Conservation (phyloP, 2,329 filamentous ascomycete genomes). For the Blastomyces silverae region DNA sequence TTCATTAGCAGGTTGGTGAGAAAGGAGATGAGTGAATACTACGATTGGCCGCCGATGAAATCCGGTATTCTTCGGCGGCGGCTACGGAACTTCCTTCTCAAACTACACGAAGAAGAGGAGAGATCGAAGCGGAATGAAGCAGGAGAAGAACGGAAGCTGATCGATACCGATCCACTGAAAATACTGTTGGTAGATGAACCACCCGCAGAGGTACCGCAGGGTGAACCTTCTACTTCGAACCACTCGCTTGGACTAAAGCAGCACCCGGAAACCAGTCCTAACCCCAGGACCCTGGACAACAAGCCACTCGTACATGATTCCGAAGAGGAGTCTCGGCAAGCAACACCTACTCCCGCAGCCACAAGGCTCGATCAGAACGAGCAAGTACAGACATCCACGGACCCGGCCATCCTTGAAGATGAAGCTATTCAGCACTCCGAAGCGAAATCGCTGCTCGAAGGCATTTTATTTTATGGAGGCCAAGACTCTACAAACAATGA, state of each 20-base stretch:
- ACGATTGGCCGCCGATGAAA: conserved; percentile 50
- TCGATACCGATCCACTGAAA: conserved; percentile 18
- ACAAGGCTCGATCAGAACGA: not conserved
- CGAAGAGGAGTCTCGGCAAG: not conserved
- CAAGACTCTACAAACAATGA: not conserved
- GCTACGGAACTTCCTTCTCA: conserved; percentile 60
- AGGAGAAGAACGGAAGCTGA: conserved; percentile 10
- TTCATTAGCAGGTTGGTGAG: conserved; percentile 63
- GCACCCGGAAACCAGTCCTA: not conserved
- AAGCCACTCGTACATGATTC: not conserved
- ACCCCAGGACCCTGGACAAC: not conserved
- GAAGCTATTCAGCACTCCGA: not conserved
- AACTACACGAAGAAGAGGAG: conserved; percentile 55
- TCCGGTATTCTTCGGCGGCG: conserved; percentile 55
- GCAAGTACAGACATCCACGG: not conserved
- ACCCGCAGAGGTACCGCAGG: too few relatives aligned
- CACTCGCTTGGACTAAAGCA: not conserved
- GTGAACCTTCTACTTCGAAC: not conserved
- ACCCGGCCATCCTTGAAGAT: not conserved
- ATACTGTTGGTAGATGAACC: conserved; percentile 17
- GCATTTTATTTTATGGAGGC: not conserved
- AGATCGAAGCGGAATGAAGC: conserved; percentile 18
- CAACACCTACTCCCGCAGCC: not conserved
- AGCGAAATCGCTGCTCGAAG: not conserved
- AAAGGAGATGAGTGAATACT: conserved; percentile 53